Evolutionary conservation across 306 rosid species (phyloP).

Genomic region (Medicago lupulina): DNA sequence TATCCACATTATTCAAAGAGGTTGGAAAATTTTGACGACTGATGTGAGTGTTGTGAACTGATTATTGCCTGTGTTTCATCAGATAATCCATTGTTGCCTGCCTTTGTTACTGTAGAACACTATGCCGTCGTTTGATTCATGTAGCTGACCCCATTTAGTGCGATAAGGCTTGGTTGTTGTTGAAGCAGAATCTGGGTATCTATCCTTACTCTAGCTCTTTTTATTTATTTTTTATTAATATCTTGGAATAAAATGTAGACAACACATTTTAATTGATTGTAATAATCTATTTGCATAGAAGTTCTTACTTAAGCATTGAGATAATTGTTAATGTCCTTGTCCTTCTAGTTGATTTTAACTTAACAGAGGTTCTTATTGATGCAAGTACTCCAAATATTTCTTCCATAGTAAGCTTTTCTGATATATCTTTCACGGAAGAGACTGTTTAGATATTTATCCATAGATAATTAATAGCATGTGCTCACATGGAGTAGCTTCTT

Average conservation of each 20-base stretch:
- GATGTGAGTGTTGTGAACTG: constrained; percentile 7
- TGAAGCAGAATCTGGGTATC: constrained; percentile 37
- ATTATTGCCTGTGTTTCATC: constrained; percentile 32
- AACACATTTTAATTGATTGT: constrained; percentile 31
- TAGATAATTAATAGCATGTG: constrained; percentile 30
- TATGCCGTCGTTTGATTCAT: no score
- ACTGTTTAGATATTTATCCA: constrained; percentile 9
- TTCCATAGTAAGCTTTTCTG: constrained; percentile 29
- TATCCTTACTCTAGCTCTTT: constrained; percentile 26
- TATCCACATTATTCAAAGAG: constrained; percentile 11
- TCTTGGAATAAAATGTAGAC: constrained; percentile 20
- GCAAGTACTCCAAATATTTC: constrained; percentile 36
- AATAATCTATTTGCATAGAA: constrained; percentile 32
- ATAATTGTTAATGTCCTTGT: constrained; percentile 7
- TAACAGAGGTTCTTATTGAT: constrained; percentile 28
- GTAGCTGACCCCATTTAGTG: no score
- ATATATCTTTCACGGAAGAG: no score
- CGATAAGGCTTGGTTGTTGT: no score
- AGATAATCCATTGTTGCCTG: constrained; percentile 28
- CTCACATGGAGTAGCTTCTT: constrained; percentile 6
- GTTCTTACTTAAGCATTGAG: constrained; percentile 31
- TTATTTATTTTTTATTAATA: neutral
- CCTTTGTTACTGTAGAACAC: constrained; percentile 7
- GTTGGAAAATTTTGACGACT: constrained; percentile 23
- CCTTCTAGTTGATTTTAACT: constrained; percentile 35